phyloP scores from a whole-genome alignment of 257 asterid genomes.

The Osmanthus fragrans region DNA sequence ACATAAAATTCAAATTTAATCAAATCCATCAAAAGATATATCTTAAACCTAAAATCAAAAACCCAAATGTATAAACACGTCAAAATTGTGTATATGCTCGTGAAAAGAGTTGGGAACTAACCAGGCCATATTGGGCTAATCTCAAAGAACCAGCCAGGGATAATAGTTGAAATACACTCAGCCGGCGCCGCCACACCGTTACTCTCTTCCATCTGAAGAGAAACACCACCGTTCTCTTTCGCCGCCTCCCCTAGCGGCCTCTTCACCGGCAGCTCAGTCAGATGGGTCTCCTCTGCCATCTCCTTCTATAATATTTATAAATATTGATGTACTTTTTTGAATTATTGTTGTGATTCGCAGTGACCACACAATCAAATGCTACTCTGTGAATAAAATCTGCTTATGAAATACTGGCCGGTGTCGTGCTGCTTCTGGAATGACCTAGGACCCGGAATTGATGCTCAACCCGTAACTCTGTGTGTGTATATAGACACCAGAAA shows the following conservation, averaged over 20 bases:
- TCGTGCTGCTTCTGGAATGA: conserved; percentile 12
- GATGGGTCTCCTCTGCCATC: conserved; percentile 31
- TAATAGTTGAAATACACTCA: conserved; percentile 52
- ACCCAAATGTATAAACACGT: neutral
- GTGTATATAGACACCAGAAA: neutral
- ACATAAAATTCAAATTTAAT: neutral
- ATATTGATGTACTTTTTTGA: too few relatives aligned
- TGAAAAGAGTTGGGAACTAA: conserved; percentile 20
- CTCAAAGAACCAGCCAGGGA: conserved; percentile 97
- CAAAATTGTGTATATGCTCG: neutral
- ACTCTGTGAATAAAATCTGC: conserved; percentile 31
- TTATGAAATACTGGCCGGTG: conserved; percentile 32
- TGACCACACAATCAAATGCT: neutral
- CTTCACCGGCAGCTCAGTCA: conserved; percentile 32
- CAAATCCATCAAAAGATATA: neutral
- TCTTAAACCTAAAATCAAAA: neutral
- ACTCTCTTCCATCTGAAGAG: conserved; percentile 46
- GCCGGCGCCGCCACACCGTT: conserved; percentile 34
- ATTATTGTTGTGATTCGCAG: too few relatives aligned
- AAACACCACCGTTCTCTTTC: conserved; percentile 31
- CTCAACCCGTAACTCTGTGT: neutral
- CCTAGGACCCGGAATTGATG: conserved; percentile 24
- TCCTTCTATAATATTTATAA: conserved; percentile 9
- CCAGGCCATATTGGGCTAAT: conserved; percentile 99
- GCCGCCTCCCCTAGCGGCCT: conserved; percentile 30